A percentile compares a stretch with the other conserved stretches of the same genome.
Evolutionary conservation across 73 alveolate genomes (phyloP).

Genomic region (Paramecium sexaurelia): DNA sequence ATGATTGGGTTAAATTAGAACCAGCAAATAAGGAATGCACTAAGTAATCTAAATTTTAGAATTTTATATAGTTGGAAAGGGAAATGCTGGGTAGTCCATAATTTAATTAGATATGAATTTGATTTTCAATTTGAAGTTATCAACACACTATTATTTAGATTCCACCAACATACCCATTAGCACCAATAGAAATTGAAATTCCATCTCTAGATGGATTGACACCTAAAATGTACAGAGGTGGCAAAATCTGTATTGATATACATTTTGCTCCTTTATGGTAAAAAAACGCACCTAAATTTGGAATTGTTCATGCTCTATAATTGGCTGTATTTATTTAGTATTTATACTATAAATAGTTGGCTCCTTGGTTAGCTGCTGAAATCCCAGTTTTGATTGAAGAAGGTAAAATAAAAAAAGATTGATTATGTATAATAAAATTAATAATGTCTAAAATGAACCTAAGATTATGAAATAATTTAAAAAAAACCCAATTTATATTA

Average conservation of each 20-base stretch:
- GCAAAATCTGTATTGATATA: conserved; percentile 96
- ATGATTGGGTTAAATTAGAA: conserved; percentile 96
- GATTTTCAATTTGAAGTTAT: conserved; percentile 88
- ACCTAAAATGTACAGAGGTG: conserved; percentile 98
- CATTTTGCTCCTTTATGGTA: conserved; percentile 99
- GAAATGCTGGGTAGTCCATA: conserved; percentile 97
- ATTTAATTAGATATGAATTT: conserved; percentile 91
- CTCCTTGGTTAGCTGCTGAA: conserved; percentile 99
- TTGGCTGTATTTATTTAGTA: conserved; percentile 72
- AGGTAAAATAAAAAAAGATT: conserved; percentile 64
- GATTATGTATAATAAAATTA: conserved; percentile 12
- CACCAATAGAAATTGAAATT: conserved; percentile 94
- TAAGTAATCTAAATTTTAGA: conserved; percentile 13
- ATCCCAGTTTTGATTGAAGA: conserved; percentile 93
- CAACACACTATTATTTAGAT: conserved; percentile 52
- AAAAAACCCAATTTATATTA: not conserved
- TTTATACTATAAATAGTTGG: conserved; percentile 67
- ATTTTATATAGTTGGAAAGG: conserved; percentile 83
- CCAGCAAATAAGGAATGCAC: conserved; percentile 93
- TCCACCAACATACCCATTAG: conserved; percentile 96
- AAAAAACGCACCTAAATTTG: conserved; percentile 93
- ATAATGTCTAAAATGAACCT: not conserved
- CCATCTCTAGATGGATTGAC: conserved; percentile 99
- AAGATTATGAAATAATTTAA: not conserved
- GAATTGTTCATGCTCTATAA: conserved; percentile 98